Conservation (phyloP, 75 land plant genomes). For the Picea glauca region DNA sequence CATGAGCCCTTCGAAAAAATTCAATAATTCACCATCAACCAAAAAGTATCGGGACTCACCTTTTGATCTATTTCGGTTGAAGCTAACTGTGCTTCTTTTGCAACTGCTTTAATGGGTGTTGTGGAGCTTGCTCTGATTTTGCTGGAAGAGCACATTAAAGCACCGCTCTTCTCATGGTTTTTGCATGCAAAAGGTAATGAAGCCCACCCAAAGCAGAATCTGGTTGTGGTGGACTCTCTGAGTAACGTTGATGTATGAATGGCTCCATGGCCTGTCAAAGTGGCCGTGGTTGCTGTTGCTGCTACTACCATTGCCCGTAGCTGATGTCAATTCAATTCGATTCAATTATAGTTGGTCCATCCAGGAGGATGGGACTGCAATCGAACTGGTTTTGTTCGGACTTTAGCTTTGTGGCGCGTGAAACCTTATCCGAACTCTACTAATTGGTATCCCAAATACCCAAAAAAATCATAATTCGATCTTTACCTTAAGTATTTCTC, state of each 20-base stretch:
- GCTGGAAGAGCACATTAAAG: neutral
- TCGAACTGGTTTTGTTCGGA: neutral
- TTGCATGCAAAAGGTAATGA: neutral
- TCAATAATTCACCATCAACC: neutral
- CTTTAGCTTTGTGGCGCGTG: too few species aligned
- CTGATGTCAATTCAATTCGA: neutral
- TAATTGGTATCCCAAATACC: too few species aligned
- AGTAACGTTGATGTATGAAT: neutral
- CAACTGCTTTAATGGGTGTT: neutral
- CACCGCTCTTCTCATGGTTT: neutral
- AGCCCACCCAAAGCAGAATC: neutral
- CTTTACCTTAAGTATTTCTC: too few species aligned
- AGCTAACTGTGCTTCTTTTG: constrained; percentile 7
- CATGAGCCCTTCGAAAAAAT: neutral
- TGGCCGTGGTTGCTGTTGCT: neutral
- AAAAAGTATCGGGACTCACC: neutral
- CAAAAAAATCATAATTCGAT: too few species aligned
- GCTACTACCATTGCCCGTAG: neutral
- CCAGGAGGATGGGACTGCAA: neutral
- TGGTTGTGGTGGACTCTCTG: too few species aligned
- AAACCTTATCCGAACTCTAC: too few species aligned
- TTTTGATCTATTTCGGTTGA: constrained; percentile 1
- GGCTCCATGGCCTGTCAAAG: neutral
- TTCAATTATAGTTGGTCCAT: neutral
- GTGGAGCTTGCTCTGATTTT: neutral